Evolutionary conservation across 2,329 filamentous ascomycete genomes (phyloP).

Genomic region (Tolypocladium ophioglossoides): DNA sequence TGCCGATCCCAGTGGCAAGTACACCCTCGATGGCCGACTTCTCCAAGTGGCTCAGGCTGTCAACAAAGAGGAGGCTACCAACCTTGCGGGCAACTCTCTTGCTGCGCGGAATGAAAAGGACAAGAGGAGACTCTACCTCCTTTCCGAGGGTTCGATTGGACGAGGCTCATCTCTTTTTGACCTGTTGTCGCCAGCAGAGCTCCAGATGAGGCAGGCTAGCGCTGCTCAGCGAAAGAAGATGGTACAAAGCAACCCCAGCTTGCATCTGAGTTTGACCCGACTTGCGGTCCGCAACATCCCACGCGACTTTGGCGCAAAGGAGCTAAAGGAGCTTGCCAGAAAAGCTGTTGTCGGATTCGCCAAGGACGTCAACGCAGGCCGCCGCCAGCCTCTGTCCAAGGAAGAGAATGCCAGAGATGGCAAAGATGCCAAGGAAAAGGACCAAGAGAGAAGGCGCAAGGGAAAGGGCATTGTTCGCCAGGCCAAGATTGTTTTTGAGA

Average conservation of each 20-base stretch:
- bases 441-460: constrained; percentile 67
- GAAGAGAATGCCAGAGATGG: constrained; percentile 78
- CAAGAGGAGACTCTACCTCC: constrained; percentile 79
- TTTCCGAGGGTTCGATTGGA: constrained; percentile 76
- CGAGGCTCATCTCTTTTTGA: constrained; percentile 68
- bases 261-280: constrained; percentile 82
- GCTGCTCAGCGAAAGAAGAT: constrained; percentile 79
- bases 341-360: constrained; percentile 93
- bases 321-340: constrained; percentile 81
- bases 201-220: constrained; percentile 82
- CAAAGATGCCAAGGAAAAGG: constrained; percentile 69
- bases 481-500: constrained; percentile 91
- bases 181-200: constrained; percentile 64
- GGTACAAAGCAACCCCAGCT: constrained; percentile 79
- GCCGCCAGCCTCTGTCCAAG: constrained; percentile 69
- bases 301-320: constrained; percentile 70
- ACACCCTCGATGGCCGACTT: constrained; percentile 83
- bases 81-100: constrained; percentile 60
- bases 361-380: constrained; percentile 71
- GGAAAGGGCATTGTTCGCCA: constrained; percentile 83
- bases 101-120: constrained; percentile 62
- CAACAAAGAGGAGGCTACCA: constrained; percentile 66
- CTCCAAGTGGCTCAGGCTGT: constrained; percentile 80
- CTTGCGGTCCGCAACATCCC: constrained; percentile 89
- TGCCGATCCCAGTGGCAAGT: constrained; percentile 69